A percentile compares a stretch with the other conserved stretches of the same genome.
Evolutionary conservation across 2,329 filamentous ascomycete genomes (phyloP).

Genomic region (Lecanicillium sp.): DNA sequence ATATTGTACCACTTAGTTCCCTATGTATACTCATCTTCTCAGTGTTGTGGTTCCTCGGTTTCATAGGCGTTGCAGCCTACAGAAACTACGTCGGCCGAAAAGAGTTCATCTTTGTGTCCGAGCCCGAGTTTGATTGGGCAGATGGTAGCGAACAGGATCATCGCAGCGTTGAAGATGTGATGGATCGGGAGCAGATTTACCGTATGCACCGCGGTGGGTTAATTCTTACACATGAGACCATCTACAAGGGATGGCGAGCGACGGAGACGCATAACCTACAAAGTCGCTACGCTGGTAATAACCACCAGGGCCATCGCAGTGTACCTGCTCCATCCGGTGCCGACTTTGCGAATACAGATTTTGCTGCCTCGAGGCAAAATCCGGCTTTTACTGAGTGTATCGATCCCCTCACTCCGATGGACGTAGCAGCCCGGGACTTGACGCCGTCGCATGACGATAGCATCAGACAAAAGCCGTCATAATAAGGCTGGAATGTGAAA

Average conservation of each 20-base stretch:
- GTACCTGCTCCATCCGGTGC: too few species aligned
- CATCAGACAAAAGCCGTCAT: too few species aligned
- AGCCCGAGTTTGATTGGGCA: slow-evolving; percentile 24
- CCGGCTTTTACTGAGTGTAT: too few species aligned
- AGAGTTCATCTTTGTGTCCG: slow-evolving; percentile 25
- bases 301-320: too few species aligned
- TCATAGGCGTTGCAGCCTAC: slow-evolving; percentile 20
- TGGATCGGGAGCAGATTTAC: slow-evolving; percentile 4
- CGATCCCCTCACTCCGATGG: too few species aligned
- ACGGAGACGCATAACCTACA: neutral
- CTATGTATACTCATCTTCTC: slow-evolving; percentile 21
- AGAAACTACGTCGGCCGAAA: slow-evolving; percentile 20
- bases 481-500: too few species aligned
- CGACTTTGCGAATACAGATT: too few species aligned
- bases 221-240: slow-evolving; percentile 27
- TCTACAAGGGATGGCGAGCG: slow-evolving; percentile 13
- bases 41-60: slow-evolving; percentile 25
- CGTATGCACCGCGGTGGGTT: slow-evolving; percentile 17
- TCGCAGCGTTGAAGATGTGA: slow-evolving; percentile 7
- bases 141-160: slow-evolving; percentile 10
- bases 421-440: too few species aligned
- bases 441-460: too few species aligned
- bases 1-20: slow-evolving; percentile 20
- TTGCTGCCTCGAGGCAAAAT: too few species aligned
- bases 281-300: too few species aligned